Percentiles rank a stretch among this genome's conserved stretches.
phyloP scores from a whole-genome alignment of 148 eudicot genomes.

The Polygonum aviculare region DNA sequence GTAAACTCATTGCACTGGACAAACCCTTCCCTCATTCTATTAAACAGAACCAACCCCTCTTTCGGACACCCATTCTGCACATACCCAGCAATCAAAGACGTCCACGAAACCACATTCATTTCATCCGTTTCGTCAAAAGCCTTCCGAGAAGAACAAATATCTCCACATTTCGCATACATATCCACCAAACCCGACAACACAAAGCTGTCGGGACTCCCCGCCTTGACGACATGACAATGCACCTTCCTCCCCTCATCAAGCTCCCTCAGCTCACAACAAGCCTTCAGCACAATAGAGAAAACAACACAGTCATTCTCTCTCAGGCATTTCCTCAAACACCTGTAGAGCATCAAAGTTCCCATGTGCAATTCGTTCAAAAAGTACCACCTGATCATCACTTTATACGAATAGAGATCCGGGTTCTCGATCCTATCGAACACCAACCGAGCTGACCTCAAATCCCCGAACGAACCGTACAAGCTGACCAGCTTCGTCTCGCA shows the following conservation, averaged over 20 bases:
- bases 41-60: conserved; percentile 59
- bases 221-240: conserved; percentile 56
- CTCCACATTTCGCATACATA: conserved; percentile 75
- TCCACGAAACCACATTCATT: conserved; percentile 71
- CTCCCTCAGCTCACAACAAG: conserved; percentile 50
- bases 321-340: conserved; percentile 45
- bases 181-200: conserved; percentile 68
- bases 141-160: conserved; percentile 33
- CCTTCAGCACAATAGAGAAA: conserved; percentile 65
- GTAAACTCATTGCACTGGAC: conserved; percentile 68
- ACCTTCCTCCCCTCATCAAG: conserved; percentile 50
- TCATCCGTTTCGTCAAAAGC: conserved; percentile 57
- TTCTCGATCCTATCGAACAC: conserved; percentile 50
- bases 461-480: conserved; percentile 47
- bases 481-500: conserved; percentile 49
- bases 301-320: conserved; percentile 45
- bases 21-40: conserved; percentile 59
- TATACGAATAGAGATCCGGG: conserved; percentile 51
- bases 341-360: conserved; percentile 45
- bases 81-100: conserved; percentile 80
- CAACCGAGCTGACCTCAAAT: conserved; percentile 29
- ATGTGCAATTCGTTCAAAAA: conserved; percentile 44
- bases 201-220: conserved; percentile 49
- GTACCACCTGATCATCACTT: conserved; percentile 80
- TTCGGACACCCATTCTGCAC: conserved; percentile 60